phyloP scores from a whole-genome alignment of 306 rosid genomes.

The Rosa chinensis region DNA sequence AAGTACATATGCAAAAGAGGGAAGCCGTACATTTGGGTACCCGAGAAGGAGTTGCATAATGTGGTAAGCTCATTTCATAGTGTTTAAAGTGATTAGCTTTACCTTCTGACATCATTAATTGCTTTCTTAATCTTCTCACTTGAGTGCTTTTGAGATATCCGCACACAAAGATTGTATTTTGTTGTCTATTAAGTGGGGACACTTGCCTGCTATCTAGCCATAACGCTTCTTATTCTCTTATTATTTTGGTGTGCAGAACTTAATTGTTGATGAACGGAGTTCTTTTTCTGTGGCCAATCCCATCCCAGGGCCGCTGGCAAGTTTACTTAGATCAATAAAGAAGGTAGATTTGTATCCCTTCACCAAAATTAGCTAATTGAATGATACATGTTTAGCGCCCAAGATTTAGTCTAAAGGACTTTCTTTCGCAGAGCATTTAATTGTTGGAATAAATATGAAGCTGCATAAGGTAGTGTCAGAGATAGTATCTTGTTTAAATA shows the following conservation, averaged over 20 bases:
- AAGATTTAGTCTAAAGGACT: neutral
- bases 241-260: conserved; percentile 53
- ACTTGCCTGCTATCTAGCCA: neutral
- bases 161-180: neutral
- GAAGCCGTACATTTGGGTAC: conserved; percentile 87
- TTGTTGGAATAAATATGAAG: neutral
- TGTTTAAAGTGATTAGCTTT: conserved; percentile 12
- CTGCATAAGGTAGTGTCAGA: neutral
- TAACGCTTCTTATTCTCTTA: neutral
- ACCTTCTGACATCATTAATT: neutral
- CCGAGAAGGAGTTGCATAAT: conserved; percentile 75
- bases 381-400: neutral
- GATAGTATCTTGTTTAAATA: neutral
- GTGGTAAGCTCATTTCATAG: conserved; percentile 51
- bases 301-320: conserved; percentile 66
- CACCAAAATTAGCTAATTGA: neutral
- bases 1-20: conserved; percentile 72
- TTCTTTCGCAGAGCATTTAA: conserved; percentile 1
- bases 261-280: conserved; percentile 85
- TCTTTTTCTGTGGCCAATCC: conserved; percentile 86
- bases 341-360: conserved; percentile 42
- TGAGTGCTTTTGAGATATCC: neutral
- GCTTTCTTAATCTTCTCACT: neutral
- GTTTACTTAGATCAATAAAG: conserved; percentile 50
- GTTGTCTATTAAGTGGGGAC: neutral